Percentiles rank a stretch among this genome's conserved stretches.
phyloP scores from a whole-genome alignment of 306 rosid species.

The Quercus ilex region DNA sequence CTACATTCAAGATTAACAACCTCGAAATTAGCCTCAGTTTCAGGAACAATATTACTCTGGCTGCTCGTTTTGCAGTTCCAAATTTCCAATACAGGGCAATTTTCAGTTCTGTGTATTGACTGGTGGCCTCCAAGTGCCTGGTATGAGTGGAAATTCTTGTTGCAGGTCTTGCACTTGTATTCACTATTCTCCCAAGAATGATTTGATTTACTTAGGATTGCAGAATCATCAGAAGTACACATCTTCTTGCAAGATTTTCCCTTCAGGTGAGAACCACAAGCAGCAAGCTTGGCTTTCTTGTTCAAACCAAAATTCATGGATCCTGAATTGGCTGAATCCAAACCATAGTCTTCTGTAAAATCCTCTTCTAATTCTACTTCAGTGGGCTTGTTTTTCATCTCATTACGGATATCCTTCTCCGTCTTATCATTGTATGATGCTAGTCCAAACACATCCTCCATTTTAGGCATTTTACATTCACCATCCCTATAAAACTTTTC shows the following conservation, averaged over 20 bases:
- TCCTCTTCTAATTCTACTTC: slow-evolving; percentile 8
- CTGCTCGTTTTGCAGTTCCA: not conserved
- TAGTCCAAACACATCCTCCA: not conserved
- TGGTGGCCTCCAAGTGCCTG: slow-evolving; percentile 45
- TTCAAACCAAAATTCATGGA: slow-evolving; percentile 7
- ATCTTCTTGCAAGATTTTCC: slow-evolving; percentile 6
- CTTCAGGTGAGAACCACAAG: not conserved
- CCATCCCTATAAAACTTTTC: not conserved
- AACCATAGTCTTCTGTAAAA: not conserved
- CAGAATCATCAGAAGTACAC: slow-evolving; percentile 5
- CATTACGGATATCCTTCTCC: not conserved
- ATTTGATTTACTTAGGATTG: not conserved
- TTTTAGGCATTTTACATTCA: slow-evolving; percentile 17
- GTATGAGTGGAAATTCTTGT: slow-evolving; percentile 26
- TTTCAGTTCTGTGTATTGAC: slow-evolving; percentile 21
- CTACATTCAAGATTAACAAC: not conserved
- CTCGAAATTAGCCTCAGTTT: slow-evolving; percentile 8
- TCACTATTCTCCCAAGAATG: slow-evolving; percentile 16
- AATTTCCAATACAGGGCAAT: not conserved
- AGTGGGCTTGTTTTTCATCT: not conserved
- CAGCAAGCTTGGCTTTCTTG: slow-evolving; percentile 11
- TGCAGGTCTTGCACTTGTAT: slow-evolving; percentile 36
- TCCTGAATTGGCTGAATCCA: not conserved
- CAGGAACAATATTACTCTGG: not conserved
- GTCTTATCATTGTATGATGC: not conserved